Base-by-base conservation (phyloP, 2,329 filamentous ascomycete species). In the Cercospora sp. region DNA sequence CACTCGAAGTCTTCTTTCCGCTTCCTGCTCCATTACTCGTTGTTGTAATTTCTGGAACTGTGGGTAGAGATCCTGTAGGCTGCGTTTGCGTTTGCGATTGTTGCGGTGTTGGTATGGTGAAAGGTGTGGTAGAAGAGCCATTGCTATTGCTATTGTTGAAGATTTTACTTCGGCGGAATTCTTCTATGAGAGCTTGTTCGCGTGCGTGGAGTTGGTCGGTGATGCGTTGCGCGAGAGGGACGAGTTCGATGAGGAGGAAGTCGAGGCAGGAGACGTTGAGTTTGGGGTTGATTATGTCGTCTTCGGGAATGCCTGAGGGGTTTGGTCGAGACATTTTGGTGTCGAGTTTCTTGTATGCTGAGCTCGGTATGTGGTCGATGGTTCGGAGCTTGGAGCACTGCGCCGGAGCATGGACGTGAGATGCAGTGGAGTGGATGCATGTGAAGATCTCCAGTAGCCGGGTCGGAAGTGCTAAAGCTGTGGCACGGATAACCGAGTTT, bases 181-280 rank as follows among this genome's bases (percentile, higher is more conserved):
- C 73, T 63, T 75, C 75, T 53, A 73, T 66, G 69, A 83, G 69
- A 26, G 80, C 80, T 71, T 83, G 79, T 68, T 85, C 79, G 63
- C 80, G 78, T 31, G 81, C 82, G 67, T 89, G 87, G 4, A 93
- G 84, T 76, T 95, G 90, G 76, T 89, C 87, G 23, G 92, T 90
- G 70, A 98, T 86, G 72, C 95, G 89, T 80, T 96, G 93, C 5
- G 94, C 92, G 84, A 98, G 90, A 45, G 95, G 95, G 16, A 99
- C 95, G 65, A 99, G 88, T 83, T 99, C 95, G 78, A 98, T 98
- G 74, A 99, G 87, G 66, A 99, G 87, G 74, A 99, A 91, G 81
- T 99, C 95, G 75, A 99, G 89, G 79, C 91, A 93, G 59, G 94
- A 95, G 66, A 90, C 88, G 82, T 87, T 90, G 75, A 97, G 66